These are phyloP conservation scores for Begonia peltatifolia DNA, from an alignment of 306 rosid genomes.

Conservation along the genomic window DNA sequence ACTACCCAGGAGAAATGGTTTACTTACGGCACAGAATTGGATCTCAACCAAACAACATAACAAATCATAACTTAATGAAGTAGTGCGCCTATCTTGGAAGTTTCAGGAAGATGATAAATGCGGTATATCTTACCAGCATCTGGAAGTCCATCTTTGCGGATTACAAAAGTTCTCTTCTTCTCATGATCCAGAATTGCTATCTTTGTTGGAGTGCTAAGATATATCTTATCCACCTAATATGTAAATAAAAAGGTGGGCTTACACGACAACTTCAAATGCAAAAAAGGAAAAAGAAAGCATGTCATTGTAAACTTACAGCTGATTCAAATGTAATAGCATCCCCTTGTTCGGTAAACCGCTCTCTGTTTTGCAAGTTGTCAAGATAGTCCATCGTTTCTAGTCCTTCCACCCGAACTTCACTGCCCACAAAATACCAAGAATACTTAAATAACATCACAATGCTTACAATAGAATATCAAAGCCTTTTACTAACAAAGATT, in stretches of 20 bases:
- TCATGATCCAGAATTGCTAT: conserved; percentile 75
- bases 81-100: too few species aligned
- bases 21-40: too few species aligned
- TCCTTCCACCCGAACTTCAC: conserved; percentile 83
- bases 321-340: conserved; percentile 64
- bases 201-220: conserved; percentile 55
- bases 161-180: conserved; percentile 57
- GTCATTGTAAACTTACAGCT: conserved; percentile 28
- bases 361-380: conserved; percentile 54
- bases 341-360: conserved; percentile 71
- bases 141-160: conserved; percentile 69
- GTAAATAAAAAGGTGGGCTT: conserved; percentile 5
- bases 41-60: too few species aligned
- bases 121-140: conserved; percentile 52
- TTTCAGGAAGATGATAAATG: too few species aligned
- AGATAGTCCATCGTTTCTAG: conserved; percentile 73
- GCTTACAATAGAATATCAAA: background rate
- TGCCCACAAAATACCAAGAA: background rate
- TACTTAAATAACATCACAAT: background rate
- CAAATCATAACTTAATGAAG: too few species aligned
- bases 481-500: background rate
- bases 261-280: too few species aligned
- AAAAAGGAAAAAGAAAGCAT: conserved; percentile 7
- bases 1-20: too few species aligned
- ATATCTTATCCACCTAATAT: conserved; percentile 53